These are phyloP conservation scores for Hypoxylon rubiginosum DNA, from an alignment of 2,329 filamentous ascomycete species.

Conservation along the genomic window DNA sequence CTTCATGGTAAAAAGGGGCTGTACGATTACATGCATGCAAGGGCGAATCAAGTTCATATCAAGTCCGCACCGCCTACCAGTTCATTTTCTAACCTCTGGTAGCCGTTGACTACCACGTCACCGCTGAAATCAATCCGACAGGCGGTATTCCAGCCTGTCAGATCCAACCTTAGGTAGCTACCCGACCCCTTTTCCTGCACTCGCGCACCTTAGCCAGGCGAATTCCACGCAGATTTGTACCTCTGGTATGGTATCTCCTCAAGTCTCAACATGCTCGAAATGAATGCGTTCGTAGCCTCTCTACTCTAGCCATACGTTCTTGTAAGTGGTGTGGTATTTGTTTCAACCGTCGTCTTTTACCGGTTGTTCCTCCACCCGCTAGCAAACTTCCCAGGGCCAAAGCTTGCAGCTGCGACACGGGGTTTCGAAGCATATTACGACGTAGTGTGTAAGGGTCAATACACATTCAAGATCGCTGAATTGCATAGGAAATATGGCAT, in stretches of 20 bases:
- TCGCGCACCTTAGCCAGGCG: neutral
- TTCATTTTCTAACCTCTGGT: no score
- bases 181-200: neutral
- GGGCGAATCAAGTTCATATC: no score
- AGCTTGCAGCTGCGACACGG: neutral
- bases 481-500: constrained; percentile 9
- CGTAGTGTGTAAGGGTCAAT: neutral
- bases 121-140: no score
- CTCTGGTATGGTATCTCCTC: neutral
- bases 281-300: neutral
- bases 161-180: no score
- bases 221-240: neutral
- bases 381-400: constrained; percentile 1
- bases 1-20: no score
- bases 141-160: no score
- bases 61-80: no score
- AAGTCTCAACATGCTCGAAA: neutral
- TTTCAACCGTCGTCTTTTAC: neutral
- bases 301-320: no score
- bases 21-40: no score
- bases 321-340: neutral
- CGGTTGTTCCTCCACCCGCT: neutral
- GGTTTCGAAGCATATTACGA: constrained; percentile 5
- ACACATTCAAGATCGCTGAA: constrained; percentile 6
- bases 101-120: no score